A percentile compares a stretch with the other conserved stretches of the same genome.
Conservation (phyloP, 2,329 filamentous ascomycete species). For the Colletotrichum kahawae region DNA sequence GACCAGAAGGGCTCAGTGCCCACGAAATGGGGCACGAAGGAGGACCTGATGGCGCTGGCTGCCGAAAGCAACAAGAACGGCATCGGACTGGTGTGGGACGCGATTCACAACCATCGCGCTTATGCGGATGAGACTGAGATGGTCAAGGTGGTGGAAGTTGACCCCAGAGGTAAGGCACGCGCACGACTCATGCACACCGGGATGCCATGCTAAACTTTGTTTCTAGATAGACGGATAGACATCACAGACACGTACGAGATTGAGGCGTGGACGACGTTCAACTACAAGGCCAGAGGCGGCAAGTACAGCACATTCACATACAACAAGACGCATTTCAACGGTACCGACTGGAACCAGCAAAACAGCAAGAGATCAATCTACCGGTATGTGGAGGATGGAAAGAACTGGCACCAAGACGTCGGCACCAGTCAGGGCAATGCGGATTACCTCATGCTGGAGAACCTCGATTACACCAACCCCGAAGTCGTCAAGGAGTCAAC, state of each 20-base stretch:
- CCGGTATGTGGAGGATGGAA: conserved; percentile 13
- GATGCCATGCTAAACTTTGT: not conserved
- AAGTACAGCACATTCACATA: conserved; percentile 20
- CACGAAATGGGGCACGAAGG: conserved; percentile 20
- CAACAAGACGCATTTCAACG: conserved; percentile 20
- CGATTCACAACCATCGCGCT: conserved; percentile 18
- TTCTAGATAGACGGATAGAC: conserved; percentile 11
- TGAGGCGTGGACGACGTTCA: conserved; percentile 15
- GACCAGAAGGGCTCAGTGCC: conserved; percentile 16
- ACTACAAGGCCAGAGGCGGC: conserved; percentile 9
- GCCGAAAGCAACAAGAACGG: conserved; percentile 2
- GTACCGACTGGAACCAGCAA: conserved; percentile 18
- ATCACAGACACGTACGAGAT: conserved; percentile 15
- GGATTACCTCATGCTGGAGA: conserved; percentile 19
- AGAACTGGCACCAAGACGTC: conserved; percentile 21
- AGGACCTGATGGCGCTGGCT: not conserved
- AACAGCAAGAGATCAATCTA: conserved; percentile 17
- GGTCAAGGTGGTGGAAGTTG: conserved; percentile 14
- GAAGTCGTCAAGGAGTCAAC: conserved; percentile 13
- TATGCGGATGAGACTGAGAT: conserved; percentile 17
- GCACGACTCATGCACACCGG: not conserved
- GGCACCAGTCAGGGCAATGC: conserved; percentile 14
- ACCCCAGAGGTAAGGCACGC: not conserved
- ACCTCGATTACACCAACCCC: conserved; percentile 16
- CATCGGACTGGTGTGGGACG: conserved; percentile 15